These are phyloP conservation scores for Irpex rosettiformis DNA, from an alignment of 1,284 basidiomycete species.

Conservation along the genomic window DNA sequence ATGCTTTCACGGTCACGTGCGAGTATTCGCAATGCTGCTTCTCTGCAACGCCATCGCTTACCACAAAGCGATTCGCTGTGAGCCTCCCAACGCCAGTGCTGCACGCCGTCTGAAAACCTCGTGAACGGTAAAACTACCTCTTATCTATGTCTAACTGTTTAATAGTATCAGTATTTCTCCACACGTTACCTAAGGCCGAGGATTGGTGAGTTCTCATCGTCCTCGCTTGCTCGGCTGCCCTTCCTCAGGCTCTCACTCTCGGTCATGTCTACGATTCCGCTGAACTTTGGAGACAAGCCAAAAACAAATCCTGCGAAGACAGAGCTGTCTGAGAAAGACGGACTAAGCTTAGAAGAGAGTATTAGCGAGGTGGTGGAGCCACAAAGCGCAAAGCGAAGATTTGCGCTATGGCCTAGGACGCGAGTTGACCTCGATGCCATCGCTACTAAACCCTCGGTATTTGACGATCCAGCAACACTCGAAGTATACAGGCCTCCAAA, in stretches of 20 bases:
- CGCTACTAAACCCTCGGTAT: conserved; percentile 35
- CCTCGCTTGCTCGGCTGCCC: background rate
- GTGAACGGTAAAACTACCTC: background rate
- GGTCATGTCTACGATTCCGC: conserved; percentile 7
- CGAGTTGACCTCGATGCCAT: conserved; percentile 27
- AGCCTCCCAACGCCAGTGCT: background rate
- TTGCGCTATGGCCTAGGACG: conserved; percentile 19
- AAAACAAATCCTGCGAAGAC: background rate
- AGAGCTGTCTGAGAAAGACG: conserved; percentile 10
- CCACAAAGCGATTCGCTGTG: background rate
- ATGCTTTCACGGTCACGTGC: conserved; percentile 8
- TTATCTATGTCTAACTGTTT: background rate
- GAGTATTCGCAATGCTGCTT: conserved; percentile 7
- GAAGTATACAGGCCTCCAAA: conserved; percentile 54
- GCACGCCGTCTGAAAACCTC: background rate
- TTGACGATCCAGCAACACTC: conserved; percentile 45
- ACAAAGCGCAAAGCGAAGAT: background rate
- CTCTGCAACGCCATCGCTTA: conserved; percentile 8
- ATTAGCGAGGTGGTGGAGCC: background rate
- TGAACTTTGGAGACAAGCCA: background rate
- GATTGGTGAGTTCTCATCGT: background rate
- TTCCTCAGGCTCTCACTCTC: background rate
- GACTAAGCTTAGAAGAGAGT: background rate
- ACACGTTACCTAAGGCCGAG: background rate
- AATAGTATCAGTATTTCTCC: background rate